phyloP scores from a whole-genome alignment of 345 rosid species.

The Rhizophora apiculata region DNA sequence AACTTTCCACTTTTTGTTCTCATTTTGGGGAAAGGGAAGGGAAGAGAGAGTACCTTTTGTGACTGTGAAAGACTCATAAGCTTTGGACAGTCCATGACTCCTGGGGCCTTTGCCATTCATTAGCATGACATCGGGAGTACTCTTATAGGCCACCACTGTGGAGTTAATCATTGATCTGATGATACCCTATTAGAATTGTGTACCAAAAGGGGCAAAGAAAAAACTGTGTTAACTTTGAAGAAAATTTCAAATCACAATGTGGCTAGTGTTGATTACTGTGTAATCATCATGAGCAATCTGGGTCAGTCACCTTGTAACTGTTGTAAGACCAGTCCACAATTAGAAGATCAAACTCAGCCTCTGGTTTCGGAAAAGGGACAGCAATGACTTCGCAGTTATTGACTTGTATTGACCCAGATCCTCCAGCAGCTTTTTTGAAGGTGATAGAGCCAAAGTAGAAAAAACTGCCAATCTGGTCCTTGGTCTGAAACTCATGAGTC shows the following conservation, averaged over 20 bases:
- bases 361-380: constrained; percentile 61
- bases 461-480: constrained; percentile 88
- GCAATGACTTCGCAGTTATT: constrained; percentile 67
- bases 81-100: constrained; percentile 17
- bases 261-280: background rate
- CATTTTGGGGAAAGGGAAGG: background rate
- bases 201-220: background rate
- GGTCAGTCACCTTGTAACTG: constrained; percentile 30
- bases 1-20: background rate
- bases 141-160: constrained; percentile 3
- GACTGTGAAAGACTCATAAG: constrained; percentile 41
- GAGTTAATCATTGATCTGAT: constrained; percentile 22
- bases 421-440: constrained; percentile 80
- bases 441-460: constrained; percentile 71
- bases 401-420: constrained; percentile 67
- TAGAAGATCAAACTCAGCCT: constrained; percentile 69
- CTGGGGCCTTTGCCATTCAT: constrained; percentile 55
- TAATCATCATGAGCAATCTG: background rate
- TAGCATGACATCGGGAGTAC: constrained; percentile 30
- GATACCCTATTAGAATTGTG: constrained; percentile 20
- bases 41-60: constrained; percentile 34
- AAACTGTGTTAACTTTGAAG: no score
- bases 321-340: constrained; percentile 60
- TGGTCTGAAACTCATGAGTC: constrained; percentile 81
- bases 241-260: background rate